phyloP scores from a whole-genome alignment of 2,329 filamentous ascomycete species.

The Aspergillus sp. region DNA sequence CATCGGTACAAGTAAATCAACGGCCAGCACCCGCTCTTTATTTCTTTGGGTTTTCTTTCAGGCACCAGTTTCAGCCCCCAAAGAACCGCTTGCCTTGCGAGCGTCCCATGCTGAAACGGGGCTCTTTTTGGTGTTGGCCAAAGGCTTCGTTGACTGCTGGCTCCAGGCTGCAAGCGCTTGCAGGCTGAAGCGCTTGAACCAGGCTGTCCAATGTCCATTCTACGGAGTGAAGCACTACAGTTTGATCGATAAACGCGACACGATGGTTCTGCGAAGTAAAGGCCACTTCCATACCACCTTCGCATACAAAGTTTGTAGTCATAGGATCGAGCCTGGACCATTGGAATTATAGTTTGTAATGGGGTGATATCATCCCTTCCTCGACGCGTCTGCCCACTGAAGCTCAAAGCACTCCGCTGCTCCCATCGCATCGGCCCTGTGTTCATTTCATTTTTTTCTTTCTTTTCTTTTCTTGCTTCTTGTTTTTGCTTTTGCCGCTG shows the following conservation, averaged over 20 bases:
- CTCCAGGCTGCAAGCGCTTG: not conserved
- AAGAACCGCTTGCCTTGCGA: not conserved
- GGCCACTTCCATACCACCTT: no score
- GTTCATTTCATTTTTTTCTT: not conserved
- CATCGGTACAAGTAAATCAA: not conserved
- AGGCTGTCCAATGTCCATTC: not conserved
- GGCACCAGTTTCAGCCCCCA: slow-evolving; percentile 2
- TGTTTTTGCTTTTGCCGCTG: not conserved
- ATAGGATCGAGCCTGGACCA: no score
- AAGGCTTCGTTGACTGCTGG: not conserved
- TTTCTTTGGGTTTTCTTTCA: not conserved
- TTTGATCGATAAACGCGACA: no score
- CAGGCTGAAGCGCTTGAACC: not conserved
- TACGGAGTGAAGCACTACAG: no score
- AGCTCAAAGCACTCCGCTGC: not conserved
- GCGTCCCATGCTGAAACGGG: not conserved
- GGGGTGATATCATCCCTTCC: not conserved
- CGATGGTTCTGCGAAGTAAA: no score
- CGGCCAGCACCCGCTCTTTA: not conserved
- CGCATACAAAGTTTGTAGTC: no score
- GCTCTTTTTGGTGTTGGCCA: not conserved
- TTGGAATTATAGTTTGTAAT: not conserved
- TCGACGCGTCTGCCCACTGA: not conserved
- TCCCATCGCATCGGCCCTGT: not conserved
- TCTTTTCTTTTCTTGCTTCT: not conserved